phyloP scores from a whole-genome alignment of 2,329 filamentous ascomycete species.

The Corinectria fuckeliana region DNA sequence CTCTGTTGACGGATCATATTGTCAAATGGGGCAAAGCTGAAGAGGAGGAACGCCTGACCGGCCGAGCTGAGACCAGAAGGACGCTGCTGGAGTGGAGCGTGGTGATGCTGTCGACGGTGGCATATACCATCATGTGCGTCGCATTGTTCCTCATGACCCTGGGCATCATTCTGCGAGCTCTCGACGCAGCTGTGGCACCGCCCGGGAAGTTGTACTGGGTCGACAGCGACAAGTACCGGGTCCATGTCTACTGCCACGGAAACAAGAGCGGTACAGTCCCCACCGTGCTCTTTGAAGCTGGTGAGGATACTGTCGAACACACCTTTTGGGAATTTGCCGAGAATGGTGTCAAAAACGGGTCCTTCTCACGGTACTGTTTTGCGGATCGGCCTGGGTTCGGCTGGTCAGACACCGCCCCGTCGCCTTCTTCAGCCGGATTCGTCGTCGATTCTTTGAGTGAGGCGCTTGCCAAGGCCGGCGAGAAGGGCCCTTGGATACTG shows the following conservation, averaged over 20 bases:
- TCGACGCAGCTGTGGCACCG: slow-evolving; percentile 76
- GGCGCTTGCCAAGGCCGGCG: slow-evolving; percentile 78
- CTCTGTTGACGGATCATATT: slow-evolving; percentile 77
- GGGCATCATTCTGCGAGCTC: slow-evolving; percentile 78
- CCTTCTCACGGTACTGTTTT: slow-evolving; percentile 90
- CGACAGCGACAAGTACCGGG: slow-evolving; percentile 81
- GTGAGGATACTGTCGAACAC: slow-evolving; percentile 79
- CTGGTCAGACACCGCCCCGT: slow-evolving; percentile 90
- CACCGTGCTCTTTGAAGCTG: slow-evolving; percentile 86
- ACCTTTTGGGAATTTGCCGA: slow-evolving; percentile 83
- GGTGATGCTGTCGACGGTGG: slow-evolving; percentile 76
- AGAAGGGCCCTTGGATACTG: slow-evolving; percentile 87
- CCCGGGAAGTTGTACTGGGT: slow-evolving; percentile 82
- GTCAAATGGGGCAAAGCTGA: slow-evolving; percentile 92
- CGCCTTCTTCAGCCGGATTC: slow-evolving; percentile 91
- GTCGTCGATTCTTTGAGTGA: slow-evolving; percentile 89
- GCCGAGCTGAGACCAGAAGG: slow-evolving; percentile 83
- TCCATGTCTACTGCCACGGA: slow-evolving; percentile 85
- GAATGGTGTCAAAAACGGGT: slow-evolving; percentile 76
- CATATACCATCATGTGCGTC: slow-evolving; percentile 71
- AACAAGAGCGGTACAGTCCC: slow-evolving; percentile 68
- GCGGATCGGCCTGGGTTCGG: slow-evolving; percentile 90
- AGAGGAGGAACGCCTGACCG: slow-evolving; percentile 91
- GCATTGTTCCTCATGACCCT: slow-evolving; percentile 78
- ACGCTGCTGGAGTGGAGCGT: slow-evolving; percentile 84